These are phyloP conservation scores for Hyaloscypha finlandica DNA, from an alignment of 495 filamentous ascomycete species.

Conservation along the genomic window DNA sequence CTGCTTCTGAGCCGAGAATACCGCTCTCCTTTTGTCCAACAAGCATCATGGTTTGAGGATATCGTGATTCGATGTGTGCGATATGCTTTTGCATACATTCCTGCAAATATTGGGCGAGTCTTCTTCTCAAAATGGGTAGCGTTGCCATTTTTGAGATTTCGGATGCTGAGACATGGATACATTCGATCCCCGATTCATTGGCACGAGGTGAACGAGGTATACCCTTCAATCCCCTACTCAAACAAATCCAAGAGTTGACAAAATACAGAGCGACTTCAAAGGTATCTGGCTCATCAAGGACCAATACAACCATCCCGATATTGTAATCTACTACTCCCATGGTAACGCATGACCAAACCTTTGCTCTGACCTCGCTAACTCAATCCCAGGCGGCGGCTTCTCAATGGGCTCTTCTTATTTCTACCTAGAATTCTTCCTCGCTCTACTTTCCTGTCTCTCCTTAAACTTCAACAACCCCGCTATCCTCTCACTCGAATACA, in stretches of 20 bases:
- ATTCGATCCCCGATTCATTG: constrained; percentile 59
- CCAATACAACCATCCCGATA: constrained; percentile 55
- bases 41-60: constrained; percentile 70
- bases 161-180: constrained; percentile 71
- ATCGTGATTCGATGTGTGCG: constrained; percentile 71
- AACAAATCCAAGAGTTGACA: neutral
- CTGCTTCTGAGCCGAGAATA: constrained; percentile 47
- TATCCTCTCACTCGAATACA: constrained; percentile 78
- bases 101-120: constrained; percentile 63
- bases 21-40: constrained; percentile 62
- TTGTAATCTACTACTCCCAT: constrained; percentile 74
- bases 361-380: neutral
- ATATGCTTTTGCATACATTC: constrained; percentile 72
- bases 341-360: constrained; percentile 41
- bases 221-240: neutral
- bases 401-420: constrained; percentile 77
- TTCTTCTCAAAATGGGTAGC: constrained; percentile 75
- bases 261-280: constrained; percentile 41
- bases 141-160: constrained; percentile 70
- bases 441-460: constrained; percentile 60
- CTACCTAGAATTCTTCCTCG: constrained; percentile 76
- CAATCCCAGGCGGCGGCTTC: constrained; percentile 64
- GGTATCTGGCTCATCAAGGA: constrained; percentile 65
- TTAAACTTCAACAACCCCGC: constrained; percentile 68
- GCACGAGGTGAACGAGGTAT: constrained; percentile 57